Conservation (phyloP, 352 stramenopile species). For the Elongisporangium undulatum region DNA sequence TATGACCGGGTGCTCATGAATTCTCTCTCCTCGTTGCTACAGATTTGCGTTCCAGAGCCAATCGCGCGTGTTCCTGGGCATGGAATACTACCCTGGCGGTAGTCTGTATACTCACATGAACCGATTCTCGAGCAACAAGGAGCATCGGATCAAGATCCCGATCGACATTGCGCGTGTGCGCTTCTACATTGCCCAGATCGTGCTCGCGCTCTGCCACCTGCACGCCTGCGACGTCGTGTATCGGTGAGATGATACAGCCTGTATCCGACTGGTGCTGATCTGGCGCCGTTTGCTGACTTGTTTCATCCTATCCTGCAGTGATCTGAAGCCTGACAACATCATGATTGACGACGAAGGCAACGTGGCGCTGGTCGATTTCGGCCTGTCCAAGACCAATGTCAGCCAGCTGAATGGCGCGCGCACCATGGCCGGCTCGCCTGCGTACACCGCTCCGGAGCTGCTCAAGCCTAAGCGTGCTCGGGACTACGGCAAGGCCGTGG, state of each 20-base stretch:
- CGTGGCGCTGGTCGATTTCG: constrained; percentile 94
- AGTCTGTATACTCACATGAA: constrained; percentile 91
- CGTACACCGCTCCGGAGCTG: constrained; percentile 78
- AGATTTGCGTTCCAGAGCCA: constrained; percentile 81
- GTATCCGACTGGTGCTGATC: too few species aligned
- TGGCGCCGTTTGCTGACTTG: too few species aligned
- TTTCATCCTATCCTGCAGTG: constrained; percentile 22
- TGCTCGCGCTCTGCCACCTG: constrained; percentile 87
- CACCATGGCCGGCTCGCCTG: constrained; percentile 80
- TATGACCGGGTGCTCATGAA: background rate
- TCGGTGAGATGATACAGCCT: constrained; percentile 41
- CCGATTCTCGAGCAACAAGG: constrained; percentile 88
- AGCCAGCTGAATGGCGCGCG: constrained; percentile 76
- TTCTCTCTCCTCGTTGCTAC: constrained; percentile 13
- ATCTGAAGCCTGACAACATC: constrained; percentile 96
- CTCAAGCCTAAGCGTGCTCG: constrained; percentile 81
- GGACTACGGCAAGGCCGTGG: constrained; percentile 84
- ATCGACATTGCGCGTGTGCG: constrained; percentile 73
- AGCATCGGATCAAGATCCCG: constrained; percentile 84
- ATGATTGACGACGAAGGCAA: constrained; percentile 93
- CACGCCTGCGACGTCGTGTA: constrained; percentile 95
- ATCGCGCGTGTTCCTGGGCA: constrained; percentile 75
- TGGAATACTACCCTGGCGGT: constrained; percentile 84
- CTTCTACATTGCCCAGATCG: constrained; percentile 92
- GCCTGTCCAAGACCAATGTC: constrained; percentile 91